phyloP scores from a whole-genome alignment of 768 basidiomycete genomes.

The Mycena crocata region DNA sequence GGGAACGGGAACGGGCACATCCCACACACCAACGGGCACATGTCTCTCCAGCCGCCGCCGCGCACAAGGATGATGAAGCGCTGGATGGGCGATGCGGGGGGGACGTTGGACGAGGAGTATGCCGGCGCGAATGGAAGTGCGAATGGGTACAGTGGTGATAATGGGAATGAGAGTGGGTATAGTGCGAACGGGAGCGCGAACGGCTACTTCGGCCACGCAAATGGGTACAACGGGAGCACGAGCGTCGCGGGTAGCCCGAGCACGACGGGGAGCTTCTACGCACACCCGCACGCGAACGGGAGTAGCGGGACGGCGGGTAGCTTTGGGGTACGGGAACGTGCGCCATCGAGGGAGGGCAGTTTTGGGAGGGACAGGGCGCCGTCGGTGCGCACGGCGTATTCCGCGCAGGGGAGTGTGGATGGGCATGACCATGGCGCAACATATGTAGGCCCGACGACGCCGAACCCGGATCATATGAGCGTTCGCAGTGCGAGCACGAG shows the following conservation, averaged over 20 bases:
- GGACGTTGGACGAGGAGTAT: too few species aligned
- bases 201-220: not conserved
- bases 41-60: conserved; percentile 62
- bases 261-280: conserved; percentile 33
- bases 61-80: conserved; percentile 48
- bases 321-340: conserved; percentile 24
- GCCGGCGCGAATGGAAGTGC: too few species aligned
- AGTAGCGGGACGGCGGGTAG: conserved; percentile 32
- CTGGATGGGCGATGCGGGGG: conserved; percentile 43
- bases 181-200: not conserved
- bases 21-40: conserved; percentile 11
- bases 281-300: conserved; percentile 35
- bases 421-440: not conserved
- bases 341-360: not conserved
- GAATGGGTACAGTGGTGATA: too few species aligned
- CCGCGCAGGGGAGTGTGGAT: conserved; percentile 1
- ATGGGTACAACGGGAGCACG: not conserved
- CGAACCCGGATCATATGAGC: conserved; percentile 3
- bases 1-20: conserved; percentile 2
- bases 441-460: too few species aligned
- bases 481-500: conserved; percentile 19
- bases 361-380: too few species aligned
- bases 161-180: too few species aligned
- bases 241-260: conserved; percentile 25
- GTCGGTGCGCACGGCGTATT: conserved; percentile 6